Conservation (phyloP, 306 rosid species). For the Cicer pinnatifidum region DNA sequence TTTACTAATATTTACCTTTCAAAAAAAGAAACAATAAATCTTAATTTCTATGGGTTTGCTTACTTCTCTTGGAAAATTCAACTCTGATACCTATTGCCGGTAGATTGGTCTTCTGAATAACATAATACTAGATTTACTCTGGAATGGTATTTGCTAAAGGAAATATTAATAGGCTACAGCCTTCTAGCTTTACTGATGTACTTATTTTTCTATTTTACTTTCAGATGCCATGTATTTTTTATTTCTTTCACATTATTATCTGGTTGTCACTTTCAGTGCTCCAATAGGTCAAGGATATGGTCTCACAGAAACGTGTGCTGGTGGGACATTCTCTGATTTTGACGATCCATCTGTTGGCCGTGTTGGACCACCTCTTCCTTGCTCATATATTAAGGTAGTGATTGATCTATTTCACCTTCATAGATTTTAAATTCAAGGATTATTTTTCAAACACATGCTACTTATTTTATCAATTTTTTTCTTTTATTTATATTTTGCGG, state of each 20-base stretch:
- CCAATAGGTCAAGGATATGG: slow-evolving; percentile 98
- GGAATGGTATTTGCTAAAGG: slow-evolving; percentile 8
- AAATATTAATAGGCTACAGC: neutral
- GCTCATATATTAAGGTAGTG: slow-evolving; percentile 81
- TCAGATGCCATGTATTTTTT: neutral
- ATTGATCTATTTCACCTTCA: slow-evolving; percentile 24
- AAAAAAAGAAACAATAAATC: no score
- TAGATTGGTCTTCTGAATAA: slow-evolving; percentile 21
- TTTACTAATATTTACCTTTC: no score
- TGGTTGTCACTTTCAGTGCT: slow-evolving; percentile 62
- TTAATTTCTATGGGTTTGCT: slow-evolving; percentile 17
- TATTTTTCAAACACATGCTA: slow-evolving; percentile 7
- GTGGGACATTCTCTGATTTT: slow-evolving; percentile 87
- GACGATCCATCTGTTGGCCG: slow-evolving; percentile 92
- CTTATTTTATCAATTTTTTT: neutral
- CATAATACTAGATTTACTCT: slow-evolving; percentile 16
- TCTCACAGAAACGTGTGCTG: slow-evolving; percentile 96
- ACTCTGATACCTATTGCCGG: neutral
- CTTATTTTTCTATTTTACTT: slow-evolving; percentile 6
- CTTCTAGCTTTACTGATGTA: slow-evolving; percentile 17
- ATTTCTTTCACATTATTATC: slow-evolving; percentile 39
- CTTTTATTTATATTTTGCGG: neutral
- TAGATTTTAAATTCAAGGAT: slow-evolving; percentile 22
- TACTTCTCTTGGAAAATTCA: slow-evolving; percentile 36
- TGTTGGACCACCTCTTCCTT: slow-evolving; percentile 97